Evolutionary conservation across 768 basidiomycete genomes (phyloP).

Genomic region (Lentinula aciculospora): DNA sequence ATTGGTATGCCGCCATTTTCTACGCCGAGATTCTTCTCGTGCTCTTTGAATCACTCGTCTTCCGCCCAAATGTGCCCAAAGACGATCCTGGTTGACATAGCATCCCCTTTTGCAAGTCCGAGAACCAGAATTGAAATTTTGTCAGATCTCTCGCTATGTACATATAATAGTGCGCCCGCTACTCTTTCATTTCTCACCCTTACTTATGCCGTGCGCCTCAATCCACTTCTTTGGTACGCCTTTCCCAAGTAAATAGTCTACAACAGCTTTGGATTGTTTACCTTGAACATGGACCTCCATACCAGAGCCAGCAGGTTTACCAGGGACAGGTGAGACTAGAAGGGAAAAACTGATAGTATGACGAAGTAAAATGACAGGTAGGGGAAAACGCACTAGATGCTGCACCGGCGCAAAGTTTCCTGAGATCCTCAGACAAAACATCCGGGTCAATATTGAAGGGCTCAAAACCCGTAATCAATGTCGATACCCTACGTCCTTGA

Average conservation of each 20-base stretch:
- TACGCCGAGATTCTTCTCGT: neutral
- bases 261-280: conserved; percentile 63
- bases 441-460: conserved; percentile 65
- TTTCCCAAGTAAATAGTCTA: conserved; percentile 57
- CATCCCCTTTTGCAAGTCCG: neutral
- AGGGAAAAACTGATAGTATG: neutral
- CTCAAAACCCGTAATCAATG: conserved; percentile 76
- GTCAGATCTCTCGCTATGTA: neutral
- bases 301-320: conserved; percentile 44
- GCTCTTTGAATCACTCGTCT: neutral
- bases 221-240: conserved; percentile 87
- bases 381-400: conserved; percentile 56
- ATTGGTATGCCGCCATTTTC: neutral
- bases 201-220: conserved; percentile 40
- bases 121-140: neutral
- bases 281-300: conserved; percentile 83
- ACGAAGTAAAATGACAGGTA: neutral
- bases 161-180: neutral
- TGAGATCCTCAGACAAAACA: conserved; percentile 72
- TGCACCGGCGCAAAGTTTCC: conserved; percentile 71
- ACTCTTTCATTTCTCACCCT: conserved; percentile 34
- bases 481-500: conserved; percentile 75
- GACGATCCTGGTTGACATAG: neutral
- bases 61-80: neutral
- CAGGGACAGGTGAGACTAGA: conserved; percentile 55